Conservation (phyloP, 805 yeast genomes). For the Metahyphopichia silvanorum region DNA sequence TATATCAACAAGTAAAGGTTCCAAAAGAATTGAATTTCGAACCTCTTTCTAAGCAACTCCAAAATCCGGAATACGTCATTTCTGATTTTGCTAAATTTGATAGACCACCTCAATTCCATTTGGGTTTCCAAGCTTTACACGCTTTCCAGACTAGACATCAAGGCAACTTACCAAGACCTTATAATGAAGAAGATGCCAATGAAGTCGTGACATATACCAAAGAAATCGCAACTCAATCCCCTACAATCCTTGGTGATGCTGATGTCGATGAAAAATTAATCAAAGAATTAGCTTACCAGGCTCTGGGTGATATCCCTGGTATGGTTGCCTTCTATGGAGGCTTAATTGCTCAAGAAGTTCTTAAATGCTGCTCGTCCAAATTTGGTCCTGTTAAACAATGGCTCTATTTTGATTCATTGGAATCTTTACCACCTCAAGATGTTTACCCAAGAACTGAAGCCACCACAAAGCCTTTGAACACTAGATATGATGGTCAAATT, state of each 20-base stretch:
- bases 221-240: conserved; percentile 54
- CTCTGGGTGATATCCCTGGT: conserved; percentile 90
- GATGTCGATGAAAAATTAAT: conserved; percentile 63
- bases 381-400: conserved; percentile 91
- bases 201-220: conserved; percentile 60
- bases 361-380: conserved; percentile 93
- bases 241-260: conserved; percentile 54
- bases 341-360: conserved; percentile 90
- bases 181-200: conserved; percentile 68
- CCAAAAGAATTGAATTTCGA: conserved; percentile 66
- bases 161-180: conserved; percentile 73
- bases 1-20: conserved; percentile 87
- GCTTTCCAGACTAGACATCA: conserved; percentile 63
- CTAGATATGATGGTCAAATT: conserved; percentile 92
- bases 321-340: conserved; percentile 91
- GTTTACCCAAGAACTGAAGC: conserved; percentile 62
- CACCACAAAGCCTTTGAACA: conserved; percentile 67
- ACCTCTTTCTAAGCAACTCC: conserved; percentile 60
- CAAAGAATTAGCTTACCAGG: conserved; percentile 73
- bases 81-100: conserved; percentile 95
- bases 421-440: conserved; percentile 70
- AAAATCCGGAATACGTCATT: conserved; percentile 71
- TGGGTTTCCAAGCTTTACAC: conserved; percentile 88
- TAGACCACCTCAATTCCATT: conserved; percentile 84
- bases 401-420: conserved; percentile 91